A percentile compares a stretch with the other conserved stretches of the same genome.
These are phyloP conservation scores for Linderniella brevidens DNA, from an alignment of 257 asterid genomes.

Conservation along the genomic window DNA sequence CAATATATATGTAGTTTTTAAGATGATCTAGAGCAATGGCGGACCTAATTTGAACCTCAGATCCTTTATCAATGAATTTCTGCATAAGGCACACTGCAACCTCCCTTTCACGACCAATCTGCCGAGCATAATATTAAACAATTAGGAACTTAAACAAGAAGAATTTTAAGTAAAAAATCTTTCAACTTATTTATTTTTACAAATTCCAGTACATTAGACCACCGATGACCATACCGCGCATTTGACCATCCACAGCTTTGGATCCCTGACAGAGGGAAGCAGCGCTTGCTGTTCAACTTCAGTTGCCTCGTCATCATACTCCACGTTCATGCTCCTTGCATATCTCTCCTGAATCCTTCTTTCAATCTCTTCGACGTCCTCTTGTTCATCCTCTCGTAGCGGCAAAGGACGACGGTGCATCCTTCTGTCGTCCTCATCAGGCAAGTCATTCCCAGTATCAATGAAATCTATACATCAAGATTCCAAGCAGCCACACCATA, in stretches of 20 bases:
- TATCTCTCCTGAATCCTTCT: constrained; percentile 68
- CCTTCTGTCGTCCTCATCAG: constrained; percentile 63
- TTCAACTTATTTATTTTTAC: no score
- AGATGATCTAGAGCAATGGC: constrained; percentile 88
- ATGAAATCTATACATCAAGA: constrained; percentile 49
- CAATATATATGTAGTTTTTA: constrained; percentile 59
- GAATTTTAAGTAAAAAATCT: background rate
- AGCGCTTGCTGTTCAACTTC: constrained; percentile 95
- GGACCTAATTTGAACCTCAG: constrained; percentile 80
- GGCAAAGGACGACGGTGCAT: constrained; percentile 67
- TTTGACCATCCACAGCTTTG: constrained; percentile 96
- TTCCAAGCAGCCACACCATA: constrained; percentile 3
- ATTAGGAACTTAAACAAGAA: background rate
- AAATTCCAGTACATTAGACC: no score
- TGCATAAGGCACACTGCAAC: constrained; percentile 94
- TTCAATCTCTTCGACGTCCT: constrained; percentile 63
- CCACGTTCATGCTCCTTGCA: constrained; percentile 41
- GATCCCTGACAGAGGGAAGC: constrained; percentile 92
- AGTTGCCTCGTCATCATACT: constrained; percentile 86
- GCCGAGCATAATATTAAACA: constrained; percentile 4
- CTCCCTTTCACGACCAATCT: constrained; percentile 96
- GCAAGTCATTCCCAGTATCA: constrained; percentile 48
- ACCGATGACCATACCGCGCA: constrained; percentile 59
- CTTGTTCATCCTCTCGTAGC: constrained; percentile 78
- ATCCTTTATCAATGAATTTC: constrained; percentile 72